Conservation (phyloP, 2,329 filamentous ascomycete species). For the Aspergillus felis region DNA sequence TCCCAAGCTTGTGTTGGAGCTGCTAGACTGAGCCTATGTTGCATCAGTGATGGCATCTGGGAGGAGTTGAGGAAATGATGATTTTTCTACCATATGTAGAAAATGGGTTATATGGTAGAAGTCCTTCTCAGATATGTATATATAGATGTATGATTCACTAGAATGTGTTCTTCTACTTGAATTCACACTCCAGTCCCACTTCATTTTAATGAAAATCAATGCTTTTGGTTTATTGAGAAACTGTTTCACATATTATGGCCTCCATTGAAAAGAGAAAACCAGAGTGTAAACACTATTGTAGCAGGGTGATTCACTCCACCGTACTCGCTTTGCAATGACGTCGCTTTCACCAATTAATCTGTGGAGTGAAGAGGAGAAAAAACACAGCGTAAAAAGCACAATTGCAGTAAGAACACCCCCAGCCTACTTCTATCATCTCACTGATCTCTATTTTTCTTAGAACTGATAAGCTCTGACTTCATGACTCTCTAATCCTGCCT, state of each 20-base stretch:
- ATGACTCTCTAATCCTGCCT: background rate
- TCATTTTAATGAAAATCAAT: background rate
- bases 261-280: background rate
- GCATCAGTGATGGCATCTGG: background rate
- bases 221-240: background rate
- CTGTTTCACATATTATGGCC: background rate
- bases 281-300: background rate
- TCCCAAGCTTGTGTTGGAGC: conserved; percentile 38
- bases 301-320: background rate
- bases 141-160: too few species aligned
- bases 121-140: too few species aligned
- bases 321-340: background rate
- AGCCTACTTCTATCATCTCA: background rate
- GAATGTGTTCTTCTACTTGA: too few species aligned
- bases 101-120: background rate
- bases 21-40: conserved; percentile 30
- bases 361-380: background rate
- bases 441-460: background rate
- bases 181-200: too few species aligned
- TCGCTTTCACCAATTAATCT: background rate
- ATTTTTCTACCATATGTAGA: background rate
- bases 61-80: background rate
- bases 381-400: background rate
- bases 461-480: background rate
- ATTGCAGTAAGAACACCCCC: background rate